Percentiles rank a stretch among this genome's conserved stretches.
Conservation (phyloP, 495 filamentous ascomycete species). For the Neurospora sp. region DNA sequence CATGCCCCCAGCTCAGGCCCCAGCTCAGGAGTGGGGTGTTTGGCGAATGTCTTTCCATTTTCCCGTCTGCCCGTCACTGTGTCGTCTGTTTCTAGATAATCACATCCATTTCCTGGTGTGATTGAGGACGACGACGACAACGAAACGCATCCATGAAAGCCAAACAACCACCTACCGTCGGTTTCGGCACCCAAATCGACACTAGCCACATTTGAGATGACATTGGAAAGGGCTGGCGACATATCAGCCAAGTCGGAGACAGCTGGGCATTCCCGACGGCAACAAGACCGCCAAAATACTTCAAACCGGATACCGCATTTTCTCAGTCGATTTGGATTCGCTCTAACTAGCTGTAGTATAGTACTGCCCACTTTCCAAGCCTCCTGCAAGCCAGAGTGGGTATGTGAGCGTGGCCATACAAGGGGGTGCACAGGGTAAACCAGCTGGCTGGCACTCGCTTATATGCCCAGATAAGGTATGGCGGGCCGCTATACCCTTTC, state of each 20-base stretch:
- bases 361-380: too few relatives aligned
- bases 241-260: background rate
- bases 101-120: background rate
- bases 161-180: background rate
- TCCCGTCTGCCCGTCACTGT: background rate
- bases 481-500: too few relatives aligned
- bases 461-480: too few relatives aligned
- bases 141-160: background rate
- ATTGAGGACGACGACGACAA: background rate
- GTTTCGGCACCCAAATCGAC: background rate
- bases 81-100: background rate
- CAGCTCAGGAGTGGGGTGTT: background rate
- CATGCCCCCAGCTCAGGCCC: background rate
- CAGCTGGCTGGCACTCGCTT: too few relatives aligned
- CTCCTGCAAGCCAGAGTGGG: too few relatives aligned
- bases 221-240: background rate
- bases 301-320: constrained; percentile 2
- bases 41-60: background rate
- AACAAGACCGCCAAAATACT: constrained; percentile 7
- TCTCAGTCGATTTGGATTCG: too few relatives aligned
- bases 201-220: background rate
- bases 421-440: too few relatives aligned
- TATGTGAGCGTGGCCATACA: too few relatives aligned
- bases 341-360: too few relatives aligned
- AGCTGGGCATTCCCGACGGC: constrained; percentile 1